Evolutionary conservation across 805 yeast genomes (phyloP), one percentile per base, ranked within the genome.

Genomic region (Myxozyma vanderwaltii): DNA sequence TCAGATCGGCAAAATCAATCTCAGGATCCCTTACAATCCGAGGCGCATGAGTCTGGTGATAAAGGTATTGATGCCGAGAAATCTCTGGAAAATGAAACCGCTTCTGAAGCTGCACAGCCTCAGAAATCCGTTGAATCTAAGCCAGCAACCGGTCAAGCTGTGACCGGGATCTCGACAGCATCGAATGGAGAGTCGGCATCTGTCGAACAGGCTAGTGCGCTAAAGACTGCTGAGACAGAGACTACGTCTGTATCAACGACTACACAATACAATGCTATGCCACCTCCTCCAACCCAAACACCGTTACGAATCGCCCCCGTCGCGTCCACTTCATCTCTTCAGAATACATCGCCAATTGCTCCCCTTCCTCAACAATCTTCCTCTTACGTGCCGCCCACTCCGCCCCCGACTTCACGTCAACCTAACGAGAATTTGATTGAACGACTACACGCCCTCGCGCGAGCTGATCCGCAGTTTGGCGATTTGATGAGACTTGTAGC

Each of bases 401-500:
- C 46, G 15, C 51, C 54, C 7, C 41, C 53, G 3, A 38, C 51
- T 6, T 40, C 57, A 6, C 46, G 51, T 13, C 38, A 41, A 24
- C 51, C 64, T 8, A 63, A 53, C 29, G 62, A 53, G 31, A 58
- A 39, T 4, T 89, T 92, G 88, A 90, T 92, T 66, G 84, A 88
- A 3, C 88, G 90, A 67, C 79, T 92, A 68, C 91, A 91, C 68
- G 78, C 86, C 0, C 84, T 92, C 73, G 97, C 97, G 0, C 80
- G 86, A 41, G 77, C 79, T 3, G 95, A 91, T 68, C 79, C 83
- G 0, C 79, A 84, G 3, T 73, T 92, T 51, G 86, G 84, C 63
- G 74, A 80, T 0, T 75, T 92, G 53, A 91, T 92, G 97, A 84
- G 86, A 63, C 81, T 80, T 4, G 97, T 92, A 1, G 97, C 98